These are phyloP conservation scores for Penicillium robsamsonii DNA, from an alignment of 495 filamentous ascomycete genomes.

Conservation along the genomic window DNA sequence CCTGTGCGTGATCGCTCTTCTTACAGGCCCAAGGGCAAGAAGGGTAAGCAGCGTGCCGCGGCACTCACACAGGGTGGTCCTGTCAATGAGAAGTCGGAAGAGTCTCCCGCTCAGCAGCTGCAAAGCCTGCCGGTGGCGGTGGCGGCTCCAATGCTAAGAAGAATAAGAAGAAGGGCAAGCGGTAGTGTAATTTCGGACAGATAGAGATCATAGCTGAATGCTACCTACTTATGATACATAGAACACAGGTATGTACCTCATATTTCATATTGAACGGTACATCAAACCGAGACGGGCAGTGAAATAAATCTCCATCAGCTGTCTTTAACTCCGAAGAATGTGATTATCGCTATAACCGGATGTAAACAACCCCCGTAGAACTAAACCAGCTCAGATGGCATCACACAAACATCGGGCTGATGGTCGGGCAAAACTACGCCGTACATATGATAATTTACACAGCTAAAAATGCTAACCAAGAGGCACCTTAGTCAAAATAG, in stretches of 20 bases:
- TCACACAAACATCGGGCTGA: too few species aligned
- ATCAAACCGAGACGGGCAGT: background rate
- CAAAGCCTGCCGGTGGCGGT: slow-evolving; percentile 39
- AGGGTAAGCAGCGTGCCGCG: slow-evolving; percentile 76
- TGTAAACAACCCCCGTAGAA: background rate
- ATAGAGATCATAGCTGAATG: background rate
- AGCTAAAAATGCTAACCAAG: too few species aligned
- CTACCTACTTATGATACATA: slow-evolving; percentile 5
- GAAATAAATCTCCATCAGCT: background rate
- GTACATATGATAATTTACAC: too few species aligned
- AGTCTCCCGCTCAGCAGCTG: slow-evolving; percentile 49
- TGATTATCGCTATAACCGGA: background rate
- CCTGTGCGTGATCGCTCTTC: slow-evolving; percentile 83
- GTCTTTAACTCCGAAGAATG: background rate
- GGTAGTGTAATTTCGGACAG: slow-evolving; percentile 32
- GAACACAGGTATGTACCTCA: background rate
- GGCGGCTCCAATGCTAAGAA: slow-evolving; percentile 55
- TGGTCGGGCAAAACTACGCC: too few species aligned
- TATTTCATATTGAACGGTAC: background rate
- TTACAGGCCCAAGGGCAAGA: slow-evolving; percentile 87
- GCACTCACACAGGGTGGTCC: slow-evolving; percentile 83
- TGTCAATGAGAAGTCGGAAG: slow-evolving; percentile 66
- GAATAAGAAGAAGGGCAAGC: slow-evolving; percentile 77
- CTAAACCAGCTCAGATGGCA: background rate
- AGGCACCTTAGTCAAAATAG: too few species aligned